Percentiles rank a stretch among this genome's conserved stretches.
Evolutionary conservation across 768 basidiomycete species (phyloP).

Genomic region (Russula sp.): DNA sequence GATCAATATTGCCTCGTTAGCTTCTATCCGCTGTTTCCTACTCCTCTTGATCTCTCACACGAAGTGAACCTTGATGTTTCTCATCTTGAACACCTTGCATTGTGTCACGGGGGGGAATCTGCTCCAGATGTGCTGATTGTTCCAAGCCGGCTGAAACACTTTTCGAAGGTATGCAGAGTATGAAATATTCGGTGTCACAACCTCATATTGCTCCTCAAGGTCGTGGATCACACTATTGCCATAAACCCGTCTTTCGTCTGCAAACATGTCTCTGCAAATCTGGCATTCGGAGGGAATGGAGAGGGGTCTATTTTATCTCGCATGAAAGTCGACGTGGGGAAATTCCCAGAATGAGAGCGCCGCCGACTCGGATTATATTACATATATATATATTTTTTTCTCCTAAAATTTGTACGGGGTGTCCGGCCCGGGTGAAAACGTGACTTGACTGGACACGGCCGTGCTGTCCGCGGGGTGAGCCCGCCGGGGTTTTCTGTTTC

Average conservation of each 20-base stretch:
- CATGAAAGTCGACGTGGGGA: slow-evolving; percentile 16
- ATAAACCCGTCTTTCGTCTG: slow-evolving; percentile 80
- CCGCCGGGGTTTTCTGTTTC: not conserved
- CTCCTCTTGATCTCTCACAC: slow-evolving; percentile 59
- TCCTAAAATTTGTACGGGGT: not conserved
- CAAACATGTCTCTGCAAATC: slow-evolving; percentile 48
- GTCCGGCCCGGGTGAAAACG: not conserved
- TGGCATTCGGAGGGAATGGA: slow-evolving; percentile 27
- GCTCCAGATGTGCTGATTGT: slow-evolving; percentile 82
- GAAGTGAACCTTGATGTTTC: slow-evolving; percentile 90
- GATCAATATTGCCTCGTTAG: slow-evolving; percentile 34
- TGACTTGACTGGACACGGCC: not conserved
- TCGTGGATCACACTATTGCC: slow-evolving; percentile 67
- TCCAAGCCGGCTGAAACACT: slow-evolving; percentile 85
- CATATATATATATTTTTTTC: too few species aligned
- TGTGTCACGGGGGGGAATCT: slow-evolving; percentile 30
- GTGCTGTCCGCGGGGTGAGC: too few species aligned
- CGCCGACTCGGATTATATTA: too few species aligned
- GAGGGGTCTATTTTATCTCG: slow-evolving; percentile 6
- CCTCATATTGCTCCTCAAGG: slow-evolving; percentile 35
- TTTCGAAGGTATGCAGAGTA: slow-evolving; percentile 59
- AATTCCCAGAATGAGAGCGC: slow-evolving; percentile 3
- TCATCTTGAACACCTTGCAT: slow-evolving; percentile 49
- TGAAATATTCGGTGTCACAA: slow-evolving; percentile 42
- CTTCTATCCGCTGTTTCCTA: slow-evolving; percentile 94